Percentiles rank a stretch among this genome's conserved stretches.
Conservation (phyloP, 176 grass and related monocot species). For the Paspalum vaginatum region DNA sequence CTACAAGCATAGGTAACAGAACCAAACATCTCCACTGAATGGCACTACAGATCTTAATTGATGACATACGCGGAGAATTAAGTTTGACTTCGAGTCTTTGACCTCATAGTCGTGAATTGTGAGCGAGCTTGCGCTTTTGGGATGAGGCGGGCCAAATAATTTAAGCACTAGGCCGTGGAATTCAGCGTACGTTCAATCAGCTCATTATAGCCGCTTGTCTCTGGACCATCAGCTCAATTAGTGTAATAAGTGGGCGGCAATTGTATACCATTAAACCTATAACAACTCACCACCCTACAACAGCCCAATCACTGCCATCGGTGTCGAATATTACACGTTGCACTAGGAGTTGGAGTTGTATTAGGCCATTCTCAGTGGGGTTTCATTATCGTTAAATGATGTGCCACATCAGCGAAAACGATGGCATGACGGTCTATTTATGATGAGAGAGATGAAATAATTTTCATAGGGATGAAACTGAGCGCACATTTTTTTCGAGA, state of each 20-base stretch:
- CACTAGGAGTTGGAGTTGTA: too few relatives aligned
- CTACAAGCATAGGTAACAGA: constrained; percentile 17
- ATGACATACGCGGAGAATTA: constrained; percentile 25
- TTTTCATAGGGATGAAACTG: too few relatives aligned
- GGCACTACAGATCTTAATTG: not conserved
- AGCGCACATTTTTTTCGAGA: too few relatives aligned
- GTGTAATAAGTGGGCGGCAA: constrained; percentile 16
- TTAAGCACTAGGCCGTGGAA: constrained; percentile 41
- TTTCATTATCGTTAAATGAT: too few relatives aligned
- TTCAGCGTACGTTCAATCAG: constrained; percentile 34
- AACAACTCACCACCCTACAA: too few relatives aligned
- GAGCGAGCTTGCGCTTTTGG: constrained; percentile 16
- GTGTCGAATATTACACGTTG: not conserved
- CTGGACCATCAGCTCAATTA: constrained; percentile 30
- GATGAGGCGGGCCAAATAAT: constrained; percentile 7
- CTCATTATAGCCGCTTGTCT: constrained; percentile 13
- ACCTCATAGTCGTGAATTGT: constrained; percentile 8
- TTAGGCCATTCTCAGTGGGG: too few relatives aligned
- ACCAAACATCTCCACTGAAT: constrained; percentile 37
- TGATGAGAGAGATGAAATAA: too few relatives aligned
- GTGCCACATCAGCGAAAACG: too few relatives aligned
- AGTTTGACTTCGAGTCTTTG: constrained; percentile 27
- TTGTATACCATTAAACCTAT: constrained; percentile 24
- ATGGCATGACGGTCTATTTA: too few relatives aligned
- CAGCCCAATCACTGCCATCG: constrained; percentile 9